These are phyloP conservation scores for Eucalyptus cloeziana DNA, from an alignment of 345 rosid species.

Conservation along the genomic window DNA sequence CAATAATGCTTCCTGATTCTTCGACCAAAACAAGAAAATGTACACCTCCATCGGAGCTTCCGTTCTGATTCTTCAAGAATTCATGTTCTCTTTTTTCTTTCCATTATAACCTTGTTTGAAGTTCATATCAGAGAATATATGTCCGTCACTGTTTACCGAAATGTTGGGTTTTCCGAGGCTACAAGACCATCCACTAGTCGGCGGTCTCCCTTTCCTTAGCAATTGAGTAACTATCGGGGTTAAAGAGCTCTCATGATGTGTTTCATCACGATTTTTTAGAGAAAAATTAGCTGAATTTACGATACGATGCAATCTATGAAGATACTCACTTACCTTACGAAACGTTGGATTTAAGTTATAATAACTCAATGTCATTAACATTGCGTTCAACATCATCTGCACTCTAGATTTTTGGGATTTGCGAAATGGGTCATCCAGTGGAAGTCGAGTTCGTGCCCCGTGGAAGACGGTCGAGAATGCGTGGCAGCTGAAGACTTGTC, in stretches of 20 bases:
- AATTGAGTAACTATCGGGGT: accelerated
- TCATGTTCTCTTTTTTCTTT: neutral
- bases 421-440: neutral
- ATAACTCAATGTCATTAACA: neutral
- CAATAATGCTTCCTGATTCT: neutral
- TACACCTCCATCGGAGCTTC: neutral
- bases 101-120: neutral
- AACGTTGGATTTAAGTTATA: neutral
- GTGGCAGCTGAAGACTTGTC: neutral
- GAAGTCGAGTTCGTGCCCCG: neutral
- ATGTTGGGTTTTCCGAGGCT: neutral
- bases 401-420: neutral
- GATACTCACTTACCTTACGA: neutral
- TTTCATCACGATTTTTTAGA: neutral
- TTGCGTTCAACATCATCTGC: neutral
- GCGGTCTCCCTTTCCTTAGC: neutral
- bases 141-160: neutral
- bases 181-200: neutral
- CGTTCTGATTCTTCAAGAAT: neutral
- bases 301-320: neutral
- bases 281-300: neutral
- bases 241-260: accelerated
- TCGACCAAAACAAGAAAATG: neutral
- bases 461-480: neutral
- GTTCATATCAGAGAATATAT: neutral